Percentiles rank a stretch among this genome's conserved stretches.
Evolutionary conservation across 768 basidiomycete species (phyloP).

Genomic region (Lyophyllum shimeji): DNA sequence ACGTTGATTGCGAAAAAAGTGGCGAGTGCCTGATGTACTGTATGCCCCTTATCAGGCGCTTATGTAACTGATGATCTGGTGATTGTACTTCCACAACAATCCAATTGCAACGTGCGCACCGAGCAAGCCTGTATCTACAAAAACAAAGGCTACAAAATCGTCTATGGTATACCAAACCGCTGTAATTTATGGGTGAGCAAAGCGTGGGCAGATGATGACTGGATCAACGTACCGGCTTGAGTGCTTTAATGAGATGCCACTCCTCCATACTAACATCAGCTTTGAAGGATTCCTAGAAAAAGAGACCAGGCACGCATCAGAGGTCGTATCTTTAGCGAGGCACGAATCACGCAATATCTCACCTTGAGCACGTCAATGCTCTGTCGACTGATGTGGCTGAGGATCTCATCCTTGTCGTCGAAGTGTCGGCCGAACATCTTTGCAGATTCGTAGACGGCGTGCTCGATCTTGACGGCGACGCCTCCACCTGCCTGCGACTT

Average conservation of each 20-base stretch:
- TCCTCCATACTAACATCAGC: constrained; percentile 88
- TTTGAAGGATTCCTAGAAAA: constrained; percentile 74
- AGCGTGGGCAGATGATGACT: neutral
- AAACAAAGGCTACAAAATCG: neutral
- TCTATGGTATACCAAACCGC: constrained; percentile 31
- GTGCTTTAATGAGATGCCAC: constrained; percentile 87
- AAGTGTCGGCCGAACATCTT: constrained; percentile 97
- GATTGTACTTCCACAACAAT: neutral
- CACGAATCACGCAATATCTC: constrained; percentile 11
- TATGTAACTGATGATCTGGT: constrained; percentile 9
- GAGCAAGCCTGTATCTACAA: too few relatives aligned
- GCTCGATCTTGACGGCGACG: constrained; percentile 98
- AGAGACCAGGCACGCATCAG: neutral
- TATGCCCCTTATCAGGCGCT: neutral
- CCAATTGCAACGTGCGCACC: too few relatives aligned
- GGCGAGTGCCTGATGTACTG: neutral
- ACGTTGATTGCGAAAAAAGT: neutral
- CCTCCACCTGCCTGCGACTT: constrained; percentile 94
- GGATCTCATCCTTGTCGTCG: constrained; percentile 91
- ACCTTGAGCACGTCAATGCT: constrained; percentile 97
- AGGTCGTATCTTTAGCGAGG: neutral
- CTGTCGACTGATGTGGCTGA: constrained; percentile 87
- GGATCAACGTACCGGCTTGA: constrained; percentile 66
- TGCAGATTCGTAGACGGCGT: constrained; percentile 92
- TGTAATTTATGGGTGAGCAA: constrained; percentile 6